Evolutionary conservation across 73 alveolate species (phyloP).

Genomic region (Loxodes magnus): DNA sequence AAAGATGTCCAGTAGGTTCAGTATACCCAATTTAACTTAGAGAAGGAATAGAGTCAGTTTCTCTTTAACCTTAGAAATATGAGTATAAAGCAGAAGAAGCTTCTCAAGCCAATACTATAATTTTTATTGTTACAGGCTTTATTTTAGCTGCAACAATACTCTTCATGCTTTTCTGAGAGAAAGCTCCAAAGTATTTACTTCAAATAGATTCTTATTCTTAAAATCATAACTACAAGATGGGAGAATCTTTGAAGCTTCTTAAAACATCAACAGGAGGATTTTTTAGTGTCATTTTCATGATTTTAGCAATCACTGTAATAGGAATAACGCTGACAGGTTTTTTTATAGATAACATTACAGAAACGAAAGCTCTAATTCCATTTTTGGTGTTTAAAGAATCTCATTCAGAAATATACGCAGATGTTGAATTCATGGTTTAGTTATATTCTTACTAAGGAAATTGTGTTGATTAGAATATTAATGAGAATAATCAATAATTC

Average conservation of each 20-base stretch:
- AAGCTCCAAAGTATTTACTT: background rate
- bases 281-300: background rate
- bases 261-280: background rate
- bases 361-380: slow-evolving; percentile 1
- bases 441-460: background rate
- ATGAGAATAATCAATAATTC: too few species aligned
- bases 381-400: background rate
- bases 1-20: too few species aligned
- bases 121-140: background rate
- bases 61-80: too few species aligned
- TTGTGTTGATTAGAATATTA: background rate
- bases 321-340: background rate
- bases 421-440: background rate
- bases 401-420: background rate
- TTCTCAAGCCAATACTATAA: background rate
- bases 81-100: background rate
- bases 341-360: background rate
- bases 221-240: background rate
- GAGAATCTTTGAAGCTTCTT: background rate
- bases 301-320: background rate
- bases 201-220: background rate
- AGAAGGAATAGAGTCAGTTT: too few species aligned
- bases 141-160: background rate
- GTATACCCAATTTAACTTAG: too few species aligned
- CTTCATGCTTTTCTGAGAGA: background rate